These are phyloP conservation scores for Kurtzmaniella cleridarum DNA, from an alignment of 805 yeast genomes.

Conservation along the genomic window DNA sequence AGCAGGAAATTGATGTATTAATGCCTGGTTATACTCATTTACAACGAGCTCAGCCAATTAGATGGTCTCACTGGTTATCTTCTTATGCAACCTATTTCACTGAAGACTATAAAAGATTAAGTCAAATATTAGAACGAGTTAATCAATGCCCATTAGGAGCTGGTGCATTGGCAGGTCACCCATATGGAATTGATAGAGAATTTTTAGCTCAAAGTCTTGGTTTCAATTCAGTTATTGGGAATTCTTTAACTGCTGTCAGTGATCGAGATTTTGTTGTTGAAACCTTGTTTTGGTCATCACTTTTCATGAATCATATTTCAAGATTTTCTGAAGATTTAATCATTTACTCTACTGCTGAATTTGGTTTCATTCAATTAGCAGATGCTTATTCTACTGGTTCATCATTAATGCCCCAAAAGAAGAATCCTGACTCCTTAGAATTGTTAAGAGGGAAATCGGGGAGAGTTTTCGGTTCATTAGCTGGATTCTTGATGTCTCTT, in stretches of 20 bases:
- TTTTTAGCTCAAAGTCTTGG: slow-evolving; percentile 76
- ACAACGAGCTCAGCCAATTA: slow-evolving; percentile 98
- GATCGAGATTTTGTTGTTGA: slow-evolving; percentile 98
- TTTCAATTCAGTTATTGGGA: slow-evolving; percentile 84
- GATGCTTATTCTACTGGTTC: slow-evolving; percentile 99
- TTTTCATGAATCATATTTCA: slow-evolving; percentile 93
- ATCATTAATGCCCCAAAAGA: slow-evolving; percentile 98
- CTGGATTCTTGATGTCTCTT: slow-evolving; percentile 94
- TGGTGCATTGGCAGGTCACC: slow-evolving; percentile 99
- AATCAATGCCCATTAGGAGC: slow-evolving; percentile 91
- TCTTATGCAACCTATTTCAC: slow-evolving; percentile 92
- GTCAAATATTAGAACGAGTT: slow-evolving; percentile 74
- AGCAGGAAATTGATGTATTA: slow-evolving; percentile 77
- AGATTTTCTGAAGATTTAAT: slow-evolving; percentile 92
- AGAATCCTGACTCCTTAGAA: slow-evolving; percentile 95
- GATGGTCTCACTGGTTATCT: slow-evolving; percentile 98
- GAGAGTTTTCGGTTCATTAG: slow-evolving; percentile 88
- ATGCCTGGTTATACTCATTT: slow-evolving; percentile 99
- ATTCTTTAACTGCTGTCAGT: slow-evolving; percentile 92
- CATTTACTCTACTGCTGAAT: slow-evolving; percentile 95
- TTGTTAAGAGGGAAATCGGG: slow-evolving; percentile 95
- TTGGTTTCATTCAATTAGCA: slow-evolving; percentile 87
- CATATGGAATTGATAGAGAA: slow-evolving; percentile 97
- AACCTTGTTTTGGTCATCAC: slow-evolving; percentile 89
- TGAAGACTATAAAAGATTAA: slow-evolving; percentile 81